A percentile compares a stretch with the other conserved stretches of the same genome.
phyloP scores from a whole-genome alignment of 768 basidiomycete genomes.

The Naganishia antarctica region DNA sequence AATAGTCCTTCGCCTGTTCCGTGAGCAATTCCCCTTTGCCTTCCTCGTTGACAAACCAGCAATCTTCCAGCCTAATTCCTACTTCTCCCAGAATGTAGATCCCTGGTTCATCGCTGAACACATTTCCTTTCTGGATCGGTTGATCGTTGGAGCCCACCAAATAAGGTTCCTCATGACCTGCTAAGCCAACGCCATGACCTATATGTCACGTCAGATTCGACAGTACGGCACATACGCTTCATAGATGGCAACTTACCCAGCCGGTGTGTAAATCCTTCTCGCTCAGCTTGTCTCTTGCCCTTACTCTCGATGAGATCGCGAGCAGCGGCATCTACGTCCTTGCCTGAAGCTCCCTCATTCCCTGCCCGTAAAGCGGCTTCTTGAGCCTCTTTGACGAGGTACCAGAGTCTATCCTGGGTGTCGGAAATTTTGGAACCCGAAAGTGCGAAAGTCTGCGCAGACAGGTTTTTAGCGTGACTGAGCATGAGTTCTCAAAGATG shows the following conservation, averaged over 20 bases:
- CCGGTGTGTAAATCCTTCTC: slow-evolving; percentile 63
- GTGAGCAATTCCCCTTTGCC: slow-evolving; percentile 61
- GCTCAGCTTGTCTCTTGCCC: slow-evolving; percentile 15
- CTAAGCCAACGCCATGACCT: slow-evolving; percentile 66
- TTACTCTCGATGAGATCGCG: slow-evolving; percentile 53
- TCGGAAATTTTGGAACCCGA: slow-evolving; percentile 57
- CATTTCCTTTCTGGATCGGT: slow-evolving; percentile 61
- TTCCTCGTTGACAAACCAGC: slow-evolving; percentile 60
- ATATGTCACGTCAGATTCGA: not conserved
- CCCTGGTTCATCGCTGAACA: slow-evolving; percentile 76
- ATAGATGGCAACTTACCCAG: slow-evolving; percentile 61
- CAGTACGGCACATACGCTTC: not conserved
- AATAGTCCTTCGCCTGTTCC: slow-evolving; percentile 54
- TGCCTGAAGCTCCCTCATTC: slow-evolving; percentile 54
- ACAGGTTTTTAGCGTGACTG: not conserved
- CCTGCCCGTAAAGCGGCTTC: slow-evolving; percentile 55
- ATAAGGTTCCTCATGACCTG: slow-evolving; percentile 77
- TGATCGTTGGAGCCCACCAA: slow-evolving; percentile 65
- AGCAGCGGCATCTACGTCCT: slow-evolving; percentile 62
- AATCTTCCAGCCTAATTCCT: slow-evolving; percentile 78
- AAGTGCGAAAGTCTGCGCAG: slow-evolving; percentile 62
- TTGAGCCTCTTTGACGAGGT: slow-evolving; percentile 63
- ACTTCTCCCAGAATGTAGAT: slow-evolving; percentile 36
- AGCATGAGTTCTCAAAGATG: not conserved
- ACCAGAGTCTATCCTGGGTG: slow-evolving; percentile 61